Base-by-base conservation (phyloP, 768 basidiomycete species). In the Agaricus blazei region DNA sequence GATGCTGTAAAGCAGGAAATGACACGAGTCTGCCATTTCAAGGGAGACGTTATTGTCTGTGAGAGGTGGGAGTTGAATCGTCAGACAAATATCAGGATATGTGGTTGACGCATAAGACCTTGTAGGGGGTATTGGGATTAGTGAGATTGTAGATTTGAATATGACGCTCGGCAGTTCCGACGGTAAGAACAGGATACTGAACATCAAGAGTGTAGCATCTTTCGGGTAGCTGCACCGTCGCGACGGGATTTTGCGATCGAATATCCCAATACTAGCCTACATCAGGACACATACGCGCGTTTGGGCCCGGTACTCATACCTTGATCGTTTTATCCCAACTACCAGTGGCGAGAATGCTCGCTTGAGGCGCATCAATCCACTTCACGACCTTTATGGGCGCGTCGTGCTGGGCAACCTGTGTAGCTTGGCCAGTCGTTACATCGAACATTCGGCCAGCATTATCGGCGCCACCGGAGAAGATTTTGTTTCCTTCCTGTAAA, bases 301-400 rank as follows among this genome's bases (percentile, higher is more conserved):
- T 48, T 14, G 14, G 6, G 41, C 9, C 24, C 15, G 5, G 26
- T 60, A 58, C 2, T 64, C 72, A 53, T 60, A 94, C 95, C 79
- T 94, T 96, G 66, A 98, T 71, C 1, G 92, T 96, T 72, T 96
- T 96, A 70, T 99, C 96, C 97, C 97, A 99, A 51, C 93, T 93
- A 9, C 94, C 97, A 1, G 96, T 98, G 11, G 87, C 91, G 19
- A 95, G 75, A 59, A 95, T 84, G 12, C 90, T 83, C 36, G 81
- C 80, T 58, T 80, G 81, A 23, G 83, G 84, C 4, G 86, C 80
- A 58, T 94, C 88, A 51, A 93, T 76, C 84, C 88, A 94, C 52
- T 83, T 79, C 38, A 93, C 85, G 56, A 82, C 84, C 68, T 86
- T 90, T 63, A 96, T 84, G 9, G 90, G 90, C 45, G 86, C 90